Evolutionary conservation across 2,329 filamentous ascomycete species (phyloP).

Genomic region (Arthrobotrys pseudoclavata): DNA sequence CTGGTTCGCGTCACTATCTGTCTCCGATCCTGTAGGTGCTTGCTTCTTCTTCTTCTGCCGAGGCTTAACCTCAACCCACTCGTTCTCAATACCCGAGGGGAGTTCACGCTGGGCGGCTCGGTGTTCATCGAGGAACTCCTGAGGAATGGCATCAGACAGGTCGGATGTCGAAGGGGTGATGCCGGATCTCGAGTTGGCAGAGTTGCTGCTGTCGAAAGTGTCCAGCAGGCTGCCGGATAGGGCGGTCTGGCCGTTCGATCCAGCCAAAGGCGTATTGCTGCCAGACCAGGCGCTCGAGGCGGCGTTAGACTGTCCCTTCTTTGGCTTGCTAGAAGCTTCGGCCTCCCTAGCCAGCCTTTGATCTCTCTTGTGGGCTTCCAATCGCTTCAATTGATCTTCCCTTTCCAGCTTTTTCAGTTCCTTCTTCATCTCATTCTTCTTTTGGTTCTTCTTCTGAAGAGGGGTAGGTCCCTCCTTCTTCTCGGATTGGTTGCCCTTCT

Average conservation of each 20-base stretch:
- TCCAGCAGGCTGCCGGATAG: constrained; percentile 33
- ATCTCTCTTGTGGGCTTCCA: constrained; percentile 52
- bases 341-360: constrained; percentile 57
- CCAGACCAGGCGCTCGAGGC: constrained; percentile 50
- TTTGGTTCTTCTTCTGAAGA: constrained; percentile 59
- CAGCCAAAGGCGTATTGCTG: constrained; percentile 51
- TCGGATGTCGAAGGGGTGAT: constrained; percentile 57
- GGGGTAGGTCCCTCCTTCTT: constrained; percentile 48
- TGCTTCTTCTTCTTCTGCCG: constrained; percentile 59
- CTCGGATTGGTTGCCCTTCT: constrained; percentile 51
- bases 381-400: constrained; percentile 50
- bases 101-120: constrained; percentile 45
- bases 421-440: constrained; percentile 58
- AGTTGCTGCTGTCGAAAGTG: constrained; percentile 55
- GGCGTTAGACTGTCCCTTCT: constrained; percentile 35
- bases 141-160: constrained; percentile 45
- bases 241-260: constrained; percentile 17
- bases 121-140: constrained; percentile 46
- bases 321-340: constrained; percentile 42
- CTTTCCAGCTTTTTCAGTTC: constrained; percentile 55
- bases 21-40: constrained; percentile 53
- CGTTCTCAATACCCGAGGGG: constrained; percentile 40
- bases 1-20: constrained; percentile 55
- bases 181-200: constrained; percentile 42
- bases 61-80: constrained; percentile 58